These are phyloP conservation scores for Dendrobium huoshanense DNA, from an alignment of 106 monocot species.

Conservation along the genomic window DNA sequence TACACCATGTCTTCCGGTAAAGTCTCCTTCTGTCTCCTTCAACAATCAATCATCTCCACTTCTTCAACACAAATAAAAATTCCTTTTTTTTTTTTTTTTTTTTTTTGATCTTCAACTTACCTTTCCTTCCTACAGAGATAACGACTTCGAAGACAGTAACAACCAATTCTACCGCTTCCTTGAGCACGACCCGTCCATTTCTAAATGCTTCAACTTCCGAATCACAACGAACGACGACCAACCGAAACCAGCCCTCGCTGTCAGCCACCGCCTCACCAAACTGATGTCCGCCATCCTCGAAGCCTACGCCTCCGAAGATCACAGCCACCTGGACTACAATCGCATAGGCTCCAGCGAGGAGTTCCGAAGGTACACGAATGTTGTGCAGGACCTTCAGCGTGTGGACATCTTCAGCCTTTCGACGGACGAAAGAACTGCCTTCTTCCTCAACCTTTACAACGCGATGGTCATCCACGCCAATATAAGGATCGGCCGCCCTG, in stretches of 20 bases:
- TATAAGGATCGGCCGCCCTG: slow-evolving; percentile 53
- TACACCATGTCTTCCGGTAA: slow-evolving; percentile 87
- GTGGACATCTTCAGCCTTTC: slow-evolving; percentile 56
- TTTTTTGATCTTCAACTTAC: not conserved
- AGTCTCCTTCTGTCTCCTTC: not conserved
- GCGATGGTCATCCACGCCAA: slow-evolving; percentile 93
- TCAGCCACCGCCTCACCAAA: slow-evolving; percentile 57
- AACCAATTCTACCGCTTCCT: slow-evolving; percentile 68
- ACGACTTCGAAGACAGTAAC: slow-evolving; percentile 74
- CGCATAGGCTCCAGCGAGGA: slow-evolving; percentile 78
- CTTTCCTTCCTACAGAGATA: slow-evolving; percentile 37
- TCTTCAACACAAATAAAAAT: not conserved
- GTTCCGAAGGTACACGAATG: slow-evolving; percentile 77
- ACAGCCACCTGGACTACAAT: slow-evolving; percentile 53
- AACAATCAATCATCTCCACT: not conserved
- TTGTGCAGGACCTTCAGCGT: slow-evolving; percentile 71
- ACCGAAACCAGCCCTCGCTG: slow-evolving; percentile 45
- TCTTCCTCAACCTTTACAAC: slow-evolving; percentile 93
- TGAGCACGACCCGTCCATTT: slow-evolving; percentile 77
- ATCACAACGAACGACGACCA: slow-evolving; percentile 66
- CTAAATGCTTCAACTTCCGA: slow-evolving; percentile 79
- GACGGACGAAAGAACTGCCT: slow-evolving; percentile 45
- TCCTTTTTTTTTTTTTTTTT: not conserved
- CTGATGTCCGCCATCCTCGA: slow-evolving; percentile 88
- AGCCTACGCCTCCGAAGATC: slow-evolving; percentile 73